Base-by-base conservation (phyloP, 2,329 filamentous ascomycete genomes). In the Pestalotiopsis sp. region DNA sequence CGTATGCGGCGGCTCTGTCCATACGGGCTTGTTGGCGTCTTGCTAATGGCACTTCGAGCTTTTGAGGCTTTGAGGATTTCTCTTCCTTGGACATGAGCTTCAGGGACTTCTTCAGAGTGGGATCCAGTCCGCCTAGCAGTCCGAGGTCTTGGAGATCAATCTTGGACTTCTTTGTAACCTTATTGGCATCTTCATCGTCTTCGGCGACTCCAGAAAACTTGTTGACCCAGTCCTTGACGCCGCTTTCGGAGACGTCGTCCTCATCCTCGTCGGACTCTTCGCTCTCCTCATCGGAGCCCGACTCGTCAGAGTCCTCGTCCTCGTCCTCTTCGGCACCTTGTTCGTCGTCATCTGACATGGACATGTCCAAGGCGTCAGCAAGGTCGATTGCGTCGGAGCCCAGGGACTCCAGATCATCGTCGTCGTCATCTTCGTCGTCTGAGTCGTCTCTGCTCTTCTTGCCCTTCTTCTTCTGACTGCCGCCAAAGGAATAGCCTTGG, bases 11-110 rank as follows among this genome's bases (percentile, higher is more conserved):
- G 66, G 86, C 85, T 65, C 96, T 93, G 75, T 97, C 92, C 17
- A 98, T 82, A 64, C 91, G 90, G 77, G 95, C 94, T 79, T 98
- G 95, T 74, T 97, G 92, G 70, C 95, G 89, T 78, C 93, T 94
- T 1, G 93, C 90, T 4, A 98, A 85, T 14, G 95, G 95, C 2
- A 95, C 92, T 38, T 92, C 90, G 4, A 98, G 86, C 80, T 94
- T 97, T 66, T 90, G 88, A 66, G 89, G 72, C 83, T 89, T 83
- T 80, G 83, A 77, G 63, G 80, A 78, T 73, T 89, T 89, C 61
- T 87, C 83, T 72, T 91, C 89, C 75, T 89, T 90, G 71, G 85
- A 87, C 76, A 95, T 86, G 71, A 93, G 86, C 80, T 95, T 96
- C 64, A 96, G 84, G 0, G 93, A 91, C 75, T 91, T 94, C 77